Percentiles rank a stretch among this genome's conserved stretches.
Conservation (phyloP, 371 early-diverging fungal genomes). For the Actinomortierella wolfii region DNA sequence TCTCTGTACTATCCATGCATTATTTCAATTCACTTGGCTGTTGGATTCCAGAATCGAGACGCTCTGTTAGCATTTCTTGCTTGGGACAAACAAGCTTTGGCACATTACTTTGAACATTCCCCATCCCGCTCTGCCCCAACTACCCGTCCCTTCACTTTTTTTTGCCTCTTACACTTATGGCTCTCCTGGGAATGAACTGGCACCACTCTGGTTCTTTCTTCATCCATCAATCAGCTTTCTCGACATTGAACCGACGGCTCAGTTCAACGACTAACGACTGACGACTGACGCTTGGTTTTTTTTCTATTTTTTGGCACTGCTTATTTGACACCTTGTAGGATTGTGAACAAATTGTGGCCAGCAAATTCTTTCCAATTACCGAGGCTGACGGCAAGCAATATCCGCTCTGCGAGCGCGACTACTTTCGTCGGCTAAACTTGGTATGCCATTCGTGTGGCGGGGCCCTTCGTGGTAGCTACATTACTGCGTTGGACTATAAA, state of each 20-base stretch:
- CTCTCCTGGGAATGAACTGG: constrained; percentile 44
- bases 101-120: no score
- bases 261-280: constrained; percentile 1
- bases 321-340: constrained; percentile 58
- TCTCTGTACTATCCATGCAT: background rate
- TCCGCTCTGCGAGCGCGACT: constrained; percentile 88
- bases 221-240: background rate
- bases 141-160: background rate
- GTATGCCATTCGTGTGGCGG: constrained; percentile 90
- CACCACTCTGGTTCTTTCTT: background rate
- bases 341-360: constrained; percentile 84
- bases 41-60: background rate
- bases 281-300: constrained; percentile 3
- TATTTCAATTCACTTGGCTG: background rate
- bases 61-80: no score
- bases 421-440: constrained; percentile 82
- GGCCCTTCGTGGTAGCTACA: constrained; percentile 89
- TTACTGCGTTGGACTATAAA: constrained; percentile 89
- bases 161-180: constrained; percentile 35
- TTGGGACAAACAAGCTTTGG: no score
- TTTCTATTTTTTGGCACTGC: background rate
- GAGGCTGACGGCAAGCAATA: constrained; percentile 59
- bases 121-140: no score
- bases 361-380: constrained; percentile 86
- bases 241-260: no score